Percentiles rank a stretch among this genome's conserved stretches.
phyloP scores from a whole-genome alignment of 805 yeast species.

The Torulaspora microellipsoides region DNA sequence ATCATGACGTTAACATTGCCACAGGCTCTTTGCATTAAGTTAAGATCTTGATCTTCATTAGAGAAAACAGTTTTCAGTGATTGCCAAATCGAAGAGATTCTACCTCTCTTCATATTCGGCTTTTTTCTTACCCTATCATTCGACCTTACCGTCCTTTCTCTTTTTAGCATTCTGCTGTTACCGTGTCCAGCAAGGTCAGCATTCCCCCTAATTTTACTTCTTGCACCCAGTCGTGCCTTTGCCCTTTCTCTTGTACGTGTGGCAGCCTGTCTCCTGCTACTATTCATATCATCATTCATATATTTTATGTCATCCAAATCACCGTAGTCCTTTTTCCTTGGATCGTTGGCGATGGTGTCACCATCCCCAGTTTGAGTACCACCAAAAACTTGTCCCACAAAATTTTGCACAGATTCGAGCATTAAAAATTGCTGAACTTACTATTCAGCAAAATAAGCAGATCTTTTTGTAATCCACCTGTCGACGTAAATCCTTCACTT shows the following conservation, averaged over 20 bases:
- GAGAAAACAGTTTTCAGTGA: slow-evolving; percentile 17
- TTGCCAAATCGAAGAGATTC: slow-evolving; percentile 5
- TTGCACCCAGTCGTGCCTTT: slow-evolving; percentile 8
- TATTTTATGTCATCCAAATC: slow-evolving; percentile 14
- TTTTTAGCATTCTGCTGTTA: slow-evolving; percentile 5
- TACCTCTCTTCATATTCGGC: slow-evolving; percentile 1
- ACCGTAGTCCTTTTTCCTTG: slow-evolving; percentile 22
- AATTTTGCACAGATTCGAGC: slow-evolving; percentile 15
- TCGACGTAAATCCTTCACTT: no score
- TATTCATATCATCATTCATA: background rate
- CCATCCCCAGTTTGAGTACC: background rate
- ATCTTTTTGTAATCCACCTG: no score
- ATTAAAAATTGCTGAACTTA: background rate
- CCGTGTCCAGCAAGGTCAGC: slow-evolving; percentile 12
- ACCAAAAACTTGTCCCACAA: slow-evolving; percentile 13
- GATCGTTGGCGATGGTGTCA: slow-evolving; percentile 4
- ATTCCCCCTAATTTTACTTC: background rate
- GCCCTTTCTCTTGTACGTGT: slow-evolving; percentile 4
- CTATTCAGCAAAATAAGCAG: no score
- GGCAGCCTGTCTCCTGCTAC: background rate
- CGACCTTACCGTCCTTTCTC: slow-evolving; percentile 4
- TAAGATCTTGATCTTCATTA: slow-evolving; percentile 20
- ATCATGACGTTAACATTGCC: slow-evolving; percentile 12
- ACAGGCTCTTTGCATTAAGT: slow-evolving; percentile 21
- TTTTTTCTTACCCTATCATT: slow-evolving; percentile 3